Evolutionary conservation across 1,139 yeast species (phyloP).

Genomic region (Candida sp.): DNA sequence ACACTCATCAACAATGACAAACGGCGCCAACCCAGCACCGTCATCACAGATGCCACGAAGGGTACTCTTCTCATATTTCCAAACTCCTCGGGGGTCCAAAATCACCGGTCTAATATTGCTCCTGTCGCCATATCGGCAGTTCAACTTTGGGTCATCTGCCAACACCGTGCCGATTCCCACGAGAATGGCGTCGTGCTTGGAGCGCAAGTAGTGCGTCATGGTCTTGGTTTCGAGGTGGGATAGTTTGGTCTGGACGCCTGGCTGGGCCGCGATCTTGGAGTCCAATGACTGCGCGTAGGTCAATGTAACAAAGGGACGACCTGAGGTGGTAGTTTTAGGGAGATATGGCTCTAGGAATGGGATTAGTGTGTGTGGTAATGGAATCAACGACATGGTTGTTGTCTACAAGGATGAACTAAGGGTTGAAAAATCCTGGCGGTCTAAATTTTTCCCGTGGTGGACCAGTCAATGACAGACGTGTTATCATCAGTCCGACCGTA

Average conservation of each 20-base stretch:
- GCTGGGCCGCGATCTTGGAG: constrained; percentile 76
- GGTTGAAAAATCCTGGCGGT: too few species aligned
- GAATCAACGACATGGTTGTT: constrained; percentile 31
- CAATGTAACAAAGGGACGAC: constrained; percentile 65
- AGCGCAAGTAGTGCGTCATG: constrained; percentile 90
- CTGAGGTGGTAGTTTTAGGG: constrained; percentile 23
- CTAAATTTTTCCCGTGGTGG: too few species aligned
- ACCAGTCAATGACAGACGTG: too few species aligned
- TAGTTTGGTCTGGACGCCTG: constrained; percentile 76
- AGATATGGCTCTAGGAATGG: constrained; percentile 39
- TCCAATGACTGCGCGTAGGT: constrained; percentile 95
- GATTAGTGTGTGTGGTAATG: constrained; percentile 30
- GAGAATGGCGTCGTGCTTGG: constrained; percentile 80
- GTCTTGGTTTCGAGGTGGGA: constrained; percentile 91
- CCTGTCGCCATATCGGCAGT: constrained; percentile 55
- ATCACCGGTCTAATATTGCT: constrained; percentile 57
- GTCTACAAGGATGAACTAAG: too few species aligned
- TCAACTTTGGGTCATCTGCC: constrained; percentile 89
- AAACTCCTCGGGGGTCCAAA: constrained; percentile 72
- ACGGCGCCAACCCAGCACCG: constrained; percentile 64
- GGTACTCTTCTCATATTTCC: constrained; percentile 54
- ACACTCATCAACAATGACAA: constrained; percentile 49
- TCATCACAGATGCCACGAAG: constrained; percentile 44
- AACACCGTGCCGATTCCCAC: constrained; percentile 82
- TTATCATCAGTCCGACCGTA: too few species aligned